Evolutionary conservation across 345 rosid genomes (phyloP).

Genomic region (Hibiscus syriacus): DNA sequence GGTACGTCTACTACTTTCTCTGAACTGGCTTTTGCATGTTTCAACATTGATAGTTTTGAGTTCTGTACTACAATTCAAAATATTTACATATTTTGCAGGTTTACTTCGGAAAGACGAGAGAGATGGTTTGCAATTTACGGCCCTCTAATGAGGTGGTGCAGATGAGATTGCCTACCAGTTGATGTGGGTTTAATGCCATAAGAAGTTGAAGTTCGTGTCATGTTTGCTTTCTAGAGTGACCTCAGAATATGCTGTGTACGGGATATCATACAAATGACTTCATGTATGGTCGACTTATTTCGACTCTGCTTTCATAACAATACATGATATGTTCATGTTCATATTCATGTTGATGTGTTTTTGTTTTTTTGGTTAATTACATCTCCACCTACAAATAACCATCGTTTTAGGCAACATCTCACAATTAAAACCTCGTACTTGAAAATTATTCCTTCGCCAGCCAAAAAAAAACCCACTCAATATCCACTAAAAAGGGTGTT

Average conservation of each 20-base stretch:
- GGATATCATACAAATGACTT: neutral
- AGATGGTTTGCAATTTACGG: slow-evolving; percentile 90
- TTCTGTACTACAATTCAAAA: neutral
- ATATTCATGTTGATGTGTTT: neutral
- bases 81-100: slow-evolving; percentile 47
- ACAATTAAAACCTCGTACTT: too few species aligned
- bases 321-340: neutral
- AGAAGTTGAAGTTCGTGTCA: neutral
- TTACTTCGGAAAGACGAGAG: slow-evolving; percentile 95
- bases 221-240: neutral
- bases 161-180: slow-evolving; percentile 60
- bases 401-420: neutral
- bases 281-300: neutral
- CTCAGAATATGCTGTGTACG: neutral
- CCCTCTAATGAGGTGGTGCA: slow-evolving; percentile 71
- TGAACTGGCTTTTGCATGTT: neutral
- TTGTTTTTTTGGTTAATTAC: neutral
- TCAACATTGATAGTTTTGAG: neutral
- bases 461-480: too few species aligned
- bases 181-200: neutral
- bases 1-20: slow-evolving; percentile 26
- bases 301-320: neutral
- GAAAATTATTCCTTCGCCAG: too few species aligned
- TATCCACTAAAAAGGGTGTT: neutral
- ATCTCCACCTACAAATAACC: neutral